Percentiles rank a stretch among this genome's conserved stretches.
Evolutionary conservation across 2,329 filamentous ascomycete genomes (phyloP).

Genomic region (Neodidymelliopsis sp.): DNA sequence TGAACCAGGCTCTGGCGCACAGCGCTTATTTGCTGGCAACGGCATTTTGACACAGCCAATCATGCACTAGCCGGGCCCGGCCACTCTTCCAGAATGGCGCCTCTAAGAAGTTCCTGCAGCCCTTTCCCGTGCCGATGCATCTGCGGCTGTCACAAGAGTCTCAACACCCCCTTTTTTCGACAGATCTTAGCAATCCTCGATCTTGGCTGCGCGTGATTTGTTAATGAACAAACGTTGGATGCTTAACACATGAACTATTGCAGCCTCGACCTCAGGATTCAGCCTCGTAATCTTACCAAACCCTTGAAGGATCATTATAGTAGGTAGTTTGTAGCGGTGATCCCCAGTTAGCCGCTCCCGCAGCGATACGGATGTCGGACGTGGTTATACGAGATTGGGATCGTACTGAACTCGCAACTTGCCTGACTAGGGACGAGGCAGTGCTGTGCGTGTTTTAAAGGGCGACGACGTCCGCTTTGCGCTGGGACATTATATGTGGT

Average conservation of each 20-base stretch:
- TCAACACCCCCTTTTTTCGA: slow-evolving; percentile 6
- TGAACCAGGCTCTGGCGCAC: slow-evolving; percentile 2
- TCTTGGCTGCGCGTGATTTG: slow-evolving; percentile 1
- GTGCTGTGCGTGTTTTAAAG: slow-evolving; percentile 4
- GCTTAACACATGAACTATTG: slow-evolving; percentile 1
- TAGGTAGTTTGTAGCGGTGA: slow-evolving; percentile 15
- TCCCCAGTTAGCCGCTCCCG: slow-evolving; percentile 19
- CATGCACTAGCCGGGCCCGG: slow-evolving; percentile 7
- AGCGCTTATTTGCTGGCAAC: slow-evolving; percentile 14
- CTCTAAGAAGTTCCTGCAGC: slow-evolving; percentile 6
- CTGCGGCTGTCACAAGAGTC: slow-evolving; percentile 7
- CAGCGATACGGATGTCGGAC: slow-evolving; percentile 11
- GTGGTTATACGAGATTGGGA: slow-evolving; percentile 15
- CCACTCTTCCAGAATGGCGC: slow-evolving; percentile 10
- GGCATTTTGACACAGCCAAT: slow-evolving; percentile 8
- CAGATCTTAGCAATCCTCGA: not conserved
- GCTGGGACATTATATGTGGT: slow-evolving; percentile 38
- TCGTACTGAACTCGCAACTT: slow-evolving; percentile 8
- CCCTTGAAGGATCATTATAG: slow-evolving; percentile 16
- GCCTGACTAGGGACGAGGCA: slow-evolving; percentile 12
- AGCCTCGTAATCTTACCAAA: slow-evolving; percentile 14
- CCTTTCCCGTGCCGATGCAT: slow-evolving; percentile 15
- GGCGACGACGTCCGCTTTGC: slow-evolving; percentile 1
- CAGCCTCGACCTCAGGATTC: slow-evolving; percentile 19
- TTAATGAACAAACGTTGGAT: slow-evolving; percentile 5